Base-by-base conservation (phyloP, 23 red algal species). In the Gracilaria domingensis region DNA sequence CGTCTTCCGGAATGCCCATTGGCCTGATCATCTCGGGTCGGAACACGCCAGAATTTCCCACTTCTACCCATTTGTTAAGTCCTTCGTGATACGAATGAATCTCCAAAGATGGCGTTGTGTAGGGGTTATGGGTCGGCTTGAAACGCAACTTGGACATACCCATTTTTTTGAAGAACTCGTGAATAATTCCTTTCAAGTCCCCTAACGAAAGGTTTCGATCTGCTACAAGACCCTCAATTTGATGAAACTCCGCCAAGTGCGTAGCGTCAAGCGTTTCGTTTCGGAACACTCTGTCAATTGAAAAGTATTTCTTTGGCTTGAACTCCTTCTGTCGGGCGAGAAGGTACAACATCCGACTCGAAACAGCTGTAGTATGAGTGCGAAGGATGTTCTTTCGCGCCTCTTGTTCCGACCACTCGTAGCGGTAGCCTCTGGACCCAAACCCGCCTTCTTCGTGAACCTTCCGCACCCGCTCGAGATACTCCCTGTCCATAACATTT, bases 251-350 rank as follows among this genome's bases (percentile, higher is more conserved):
- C 12, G 93, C 93, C 54, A 98, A 59, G 47, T 98, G 97, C 48
- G 97, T 98, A 23, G 97, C 97, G 45, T 98, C 97, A 67, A 98
- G 91, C 16, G 90, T 96, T 87, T 98, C 97, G 74, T 98, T 98
- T 28, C 97, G 83, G 76, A 98, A 98, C 77, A 98, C 97, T 18
- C 97, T 81, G 69, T 98, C 97, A 64, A 98, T 98, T 29, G 94
- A 96, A 72, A 98, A 98, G 80, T 91, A 89, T n/a, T 95, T 95
- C 47, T 83, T 78, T 21, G 95, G 95, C 28, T 91, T 84, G 86
- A 95, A 95, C 17, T 79, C 90, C 30, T 39, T 79, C 53, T 85
- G 80, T 49, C 79, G 65, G 30, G 86, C 90, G 16, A 97, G 86
- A 35, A 78, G 81, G 53, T 96, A 94, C 69, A 98, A 83, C 97